phyloP scores from a whole-genome alignment of 1,284 basidiomycete species.

The Schizophyllum amplum region DNA sequence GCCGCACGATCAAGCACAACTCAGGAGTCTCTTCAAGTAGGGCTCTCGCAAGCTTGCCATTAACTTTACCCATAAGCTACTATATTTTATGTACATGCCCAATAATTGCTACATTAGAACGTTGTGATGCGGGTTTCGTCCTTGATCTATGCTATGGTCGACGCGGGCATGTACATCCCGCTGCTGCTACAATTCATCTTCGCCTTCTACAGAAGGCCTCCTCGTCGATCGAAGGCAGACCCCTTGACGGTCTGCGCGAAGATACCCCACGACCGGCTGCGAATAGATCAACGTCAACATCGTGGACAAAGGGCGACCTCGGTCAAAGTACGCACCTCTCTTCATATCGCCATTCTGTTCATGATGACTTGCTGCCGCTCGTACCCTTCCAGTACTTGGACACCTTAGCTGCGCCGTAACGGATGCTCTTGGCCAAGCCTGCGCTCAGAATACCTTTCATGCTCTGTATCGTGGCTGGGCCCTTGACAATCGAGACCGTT shows the following conservation, averaged over 20 bases:
- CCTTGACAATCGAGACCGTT: conserved; percentile 69
- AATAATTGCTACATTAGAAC: neutral
- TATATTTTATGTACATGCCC: neutral
- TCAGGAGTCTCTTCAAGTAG: neutral
- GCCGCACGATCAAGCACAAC: neutral
- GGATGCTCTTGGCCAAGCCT: conserved; percentile 70
- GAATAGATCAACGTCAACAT: too few species aligned
- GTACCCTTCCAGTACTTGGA: conserved; percentile 72
- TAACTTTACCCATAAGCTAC: neutral
- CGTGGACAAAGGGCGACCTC: too few species aligned
- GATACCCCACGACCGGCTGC: too few species aligned
- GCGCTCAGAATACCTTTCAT: conserved; percentile 84
- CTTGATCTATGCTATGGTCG: neutral
- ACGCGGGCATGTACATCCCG: neutral
- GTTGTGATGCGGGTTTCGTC: neutral
- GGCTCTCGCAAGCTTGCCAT: neutral
- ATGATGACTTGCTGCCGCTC: neutral
- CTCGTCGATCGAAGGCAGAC: neutral
- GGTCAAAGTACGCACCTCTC: neutral
- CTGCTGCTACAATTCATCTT: too few species aligned
- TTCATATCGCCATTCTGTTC: too few species aligned
- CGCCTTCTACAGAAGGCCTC: too few species aligned
- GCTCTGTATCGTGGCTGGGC: conserved; percentile 79
- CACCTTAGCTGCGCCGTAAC: conserved; percentile 72
- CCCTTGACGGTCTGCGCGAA: too few species aligned